Evolutionary conservation across 179 eudicot genomes (phyloP), one percentile per base, ranked within the genome.

Genomic region (Beta corolliflora): DNA sequence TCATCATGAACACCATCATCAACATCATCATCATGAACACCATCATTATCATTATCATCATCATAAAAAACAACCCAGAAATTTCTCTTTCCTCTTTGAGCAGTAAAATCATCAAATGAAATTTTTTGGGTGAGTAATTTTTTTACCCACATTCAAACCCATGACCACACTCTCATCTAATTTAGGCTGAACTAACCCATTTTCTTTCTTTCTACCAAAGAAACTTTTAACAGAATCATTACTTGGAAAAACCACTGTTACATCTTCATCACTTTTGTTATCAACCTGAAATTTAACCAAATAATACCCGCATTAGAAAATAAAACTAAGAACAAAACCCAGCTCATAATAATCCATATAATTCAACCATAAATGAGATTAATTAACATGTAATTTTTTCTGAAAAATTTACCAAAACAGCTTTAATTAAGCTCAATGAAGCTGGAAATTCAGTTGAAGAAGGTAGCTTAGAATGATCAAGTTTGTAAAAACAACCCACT

Each of bases 91-190:
- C 89, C 91, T 90, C 84, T 83, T 84, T 84, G 78, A 65, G 84
- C 82, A 3, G 85, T 82, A 72, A 87, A 92, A 60, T 90, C 94
- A 21, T 86, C 90, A 36, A 83, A 81, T 0, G 92, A 83, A 66
- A 95, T 81, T 68, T 85, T 80, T 63, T 86, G 82, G 67, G 76
- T 50, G 52, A 95, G 92, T 77, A 91, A 87, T 60, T 87, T 86
- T 15, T 80, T 85, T n/a, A 6, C 93, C 91, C 59, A 89, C 82
- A 36, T 83, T 83, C 25, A 84, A 75, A 23, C 86, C 87, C 97
- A 95, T 86, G 15, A 83, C 89, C 54, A 82, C 89, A 58, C 81
- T 85, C 78, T 87, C 89, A 80, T 94, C 98, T 75, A 95, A 75
- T 73, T 81, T 84, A 21, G 99, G 99, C 73, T 89, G 91, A 77